Conservation (phyloP, 2,329 filamentous ascomycete species). For the Huntiella omanensis region DNA sequence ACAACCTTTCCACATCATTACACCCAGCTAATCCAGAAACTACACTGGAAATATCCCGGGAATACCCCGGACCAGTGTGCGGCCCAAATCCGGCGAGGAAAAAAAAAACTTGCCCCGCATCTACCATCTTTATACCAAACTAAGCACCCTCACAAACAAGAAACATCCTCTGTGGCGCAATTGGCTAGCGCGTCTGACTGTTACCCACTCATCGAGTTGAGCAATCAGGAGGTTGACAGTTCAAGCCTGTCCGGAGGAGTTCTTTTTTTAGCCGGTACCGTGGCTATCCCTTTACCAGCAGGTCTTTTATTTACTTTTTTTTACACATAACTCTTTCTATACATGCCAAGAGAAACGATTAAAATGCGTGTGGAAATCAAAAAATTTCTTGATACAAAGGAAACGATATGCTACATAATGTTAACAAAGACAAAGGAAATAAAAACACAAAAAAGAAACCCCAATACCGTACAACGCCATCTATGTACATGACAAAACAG, state of each 20-base stretch:
- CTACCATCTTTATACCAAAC: too few species aligned
- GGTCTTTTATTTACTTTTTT: neutral
- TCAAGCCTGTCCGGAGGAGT: slow-evolving; percentile 6
- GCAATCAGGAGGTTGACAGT: slow-evolving; percentile 8
- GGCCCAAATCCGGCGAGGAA: too few species aligned
- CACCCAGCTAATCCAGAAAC: too few species aligned
- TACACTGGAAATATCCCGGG: too few species aligned
- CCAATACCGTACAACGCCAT: neutral
- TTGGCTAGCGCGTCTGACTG: slow-evolving; percentile 43
- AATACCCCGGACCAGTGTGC: too few species aligned
- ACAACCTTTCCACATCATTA: too few species aligned
- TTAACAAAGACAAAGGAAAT: neutral
- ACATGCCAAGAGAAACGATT: neutral
- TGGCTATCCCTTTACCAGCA: too few species aligned
- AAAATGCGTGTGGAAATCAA: neutral
- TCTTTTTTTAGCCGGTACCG: too few species aligned
- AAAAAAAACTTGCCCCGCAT: too few species aligned
- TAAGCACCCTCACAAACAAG: too few species aligned
- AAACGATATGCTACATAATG: neutral
- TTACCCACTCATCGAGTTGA: slow-evolving; percentile 19
- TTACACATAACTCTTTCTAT: neutral
- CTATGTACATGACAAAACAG: neutral
- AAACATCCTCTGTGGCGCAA: slow-evolving; percentile 22
- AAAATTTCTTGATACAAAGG: neutral
- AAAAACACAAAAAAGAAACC: slow-evolving; percentile 1